These are phyloP conservation scores for Amanita molliuscula DNA, from an alignment of 768 basidiomycete species.

Conservation along the genomic window DNA sequence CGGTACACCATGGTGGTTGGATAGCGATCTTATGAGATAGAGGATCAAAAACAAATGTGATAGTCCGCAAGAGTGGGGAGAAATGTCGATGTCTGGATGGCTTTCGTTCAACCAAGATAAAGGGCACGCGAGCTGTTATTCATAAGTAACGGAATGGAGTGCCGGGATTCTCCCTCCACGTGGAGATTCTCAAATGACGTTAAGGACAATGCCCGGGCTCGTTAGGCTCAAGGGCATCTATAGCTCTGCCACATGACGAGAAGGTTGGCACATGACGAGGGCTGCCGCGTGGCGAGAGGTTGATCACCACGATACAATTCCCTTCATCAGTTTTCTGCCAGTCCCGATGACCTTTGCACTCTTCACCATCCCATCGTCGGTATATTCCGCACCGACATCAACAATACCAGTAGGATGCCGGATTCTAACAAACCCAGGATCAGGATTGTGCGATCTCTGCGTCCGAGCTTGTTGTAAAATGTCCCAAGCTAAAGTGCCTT, in stretches of 20 bases:
- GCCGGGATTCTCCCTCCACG: neutral
- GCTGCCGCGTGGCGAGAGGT: too few species aligned
- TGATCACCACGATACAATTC: slow-evolving; percentile 52
- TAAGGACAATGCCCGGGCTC: neutral
- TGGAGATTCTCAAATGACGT: neutral
- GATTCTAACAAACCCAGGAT: slow-evolving; percentile 31
- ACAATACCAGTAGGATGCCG: slow-evolving; percentile 59
- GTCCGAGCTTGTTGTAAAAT: slow-evolving; percentile 23
- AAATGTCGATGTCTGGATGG: too few species aligned
- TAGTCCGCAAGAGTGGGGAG: neutral
- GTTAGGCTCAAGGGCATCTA: too few species aligned
- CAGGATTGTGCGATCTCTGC: slow-evolving; percentile 11
- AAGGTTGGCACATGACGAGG: neutral
- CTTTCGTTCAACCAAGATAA: too few species aligned
- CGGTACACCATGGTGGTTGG: slow-evolving; percentile 13
- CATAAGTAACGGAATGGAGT: neutral
- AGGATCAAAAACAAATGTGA: neutral
- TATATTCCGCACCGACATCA: slow-evolving; percentile 53
- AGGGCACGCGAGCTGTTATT: neutral
- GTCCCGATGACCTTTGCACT: slow-evolving; percentile 60
- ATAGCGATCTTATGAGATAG: neutral
- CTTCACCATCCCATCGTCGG: slow-evolving; percentile 31
- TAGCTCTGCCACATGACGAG: too few species aligned
- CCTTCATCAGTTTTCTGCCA: slow-evolving; percentile 63
- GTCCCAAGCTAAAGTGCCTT: slow-evolving; percentile 45